Evolutionary conservation across 495 filamentous ascomycete genomes (phyloP), one percentile per base, ranked within the genome.

Genomic region (Pseudoneurospora amorphoporcata): DNA sequence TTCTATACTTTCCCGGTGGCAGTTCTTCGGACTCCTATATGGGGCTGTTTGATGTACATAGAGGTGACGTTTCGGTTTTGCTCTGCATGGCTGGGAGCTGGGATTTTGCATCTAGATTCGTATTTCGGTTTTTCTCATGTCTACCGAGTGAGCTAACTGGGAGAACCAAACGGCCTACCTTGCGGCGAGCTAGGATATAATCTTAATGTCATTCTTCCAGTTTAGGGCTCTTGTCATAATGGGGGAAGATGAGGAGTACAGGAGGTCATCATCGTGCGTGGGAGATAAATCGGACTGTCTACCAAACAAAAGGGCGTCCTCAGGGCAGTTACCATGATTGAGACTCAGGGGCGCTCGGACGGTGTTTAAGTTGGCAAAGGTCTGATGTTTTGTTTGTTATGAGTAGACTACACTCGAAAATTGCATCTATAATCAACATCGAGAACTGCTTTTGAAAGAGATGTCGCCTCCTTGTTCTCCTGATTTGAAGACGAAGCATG

Each of bases 61-160:
- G 78, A 83, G 80, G 81, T 80, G 78, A 81, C 79, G 80, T 84
- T 61, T 5, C 14, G 80, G 83, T 84, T 82, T 85, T 83, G 84
- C 83, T 82, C 84, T 83, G 83, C 83, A 86, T 84, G 82, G 84
- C 82, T 85, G 79, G 82, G 82, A 83, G 84, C 81, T 76, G 83
- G 82, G 80, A 82, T 81, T 84, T 84, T 81, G 82, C 83, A 84
- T 84, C 81, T 86, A 86, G 84, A 86, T 81, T 78, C 79, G 82
- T 78, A 79, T 75, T 74, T 80, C 71, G 69, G 73, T 23, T 74
- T 75, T 72, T 75, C 71, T 74, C 71, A 73, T 73, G 39, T 43
- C 17, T 70, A 17, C 29, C 53, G 14, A 29, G 14, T 37, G 53
- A 35, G 53, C 29, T 65, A 35, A 37, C 12, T 65, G 53, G 14